Base-by-base conservation (phyloP, 768 basidiomycete genomes). In the Amanita jacksonii region DNA sequence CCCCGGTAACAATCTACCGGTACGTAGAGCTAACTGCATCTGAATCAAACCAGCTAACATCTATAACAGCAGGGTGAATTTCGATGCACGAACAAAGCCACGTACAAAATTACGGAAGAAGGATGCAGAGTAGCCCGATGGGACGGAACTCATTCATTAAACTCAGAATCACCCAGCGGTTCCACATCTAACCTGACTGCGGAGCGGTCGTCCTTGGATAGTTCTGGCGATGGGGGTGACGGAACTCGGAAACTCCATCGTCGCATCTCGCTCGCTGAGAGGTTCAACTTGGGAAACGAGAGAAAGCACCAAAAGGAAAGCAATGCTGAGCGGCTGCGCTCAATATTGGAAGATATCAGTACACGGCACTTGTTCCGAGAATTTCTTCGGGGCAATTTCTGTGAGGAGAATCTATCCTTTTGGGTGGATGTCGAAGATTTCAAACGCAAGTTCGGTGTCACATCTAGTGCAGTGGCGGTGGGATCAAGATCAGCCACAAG, bases 361-460 rank as follows among this genome's bases (percentile, higher is more conserved):
- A 68, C 93, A 28, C 79, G 96, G 10, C 76, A 79, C 2, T 68
- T 97, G 39, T 99, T 99, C 75, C 81, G 96, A 47, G 96, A 98
- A 51, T 94, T 92, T 69, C 64, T 99, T 43, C 77, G 89, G 24
- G 73, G 79, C 45, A 98, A 97, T 62, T 98, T 96, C 60, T 98
- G 90, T 65, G 96, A 99, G 58, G 96, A 99, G 70, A 99, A 99
- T 60, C 66, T 99, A 52, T 83, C 85, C 37, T 99, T 97, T 67
- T 99, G 91, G 87, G 61, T 98, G 45, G 96, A 99, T 57, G 93
- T 97, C 2, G 77, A 90, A 59, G 96, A 99, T 59, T 96, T 99
- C 69, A 93, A 91, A 66, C 78, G 84, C 55, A 85, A 92, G 59
- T 99, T 99, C 67, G 81, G 79, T 57, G 97, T 92, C 46, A 96